Evolutionary conservation across 169 alveolate genomes (phyloP).

Genomic region (Cryptosporidium felis): DNA sequence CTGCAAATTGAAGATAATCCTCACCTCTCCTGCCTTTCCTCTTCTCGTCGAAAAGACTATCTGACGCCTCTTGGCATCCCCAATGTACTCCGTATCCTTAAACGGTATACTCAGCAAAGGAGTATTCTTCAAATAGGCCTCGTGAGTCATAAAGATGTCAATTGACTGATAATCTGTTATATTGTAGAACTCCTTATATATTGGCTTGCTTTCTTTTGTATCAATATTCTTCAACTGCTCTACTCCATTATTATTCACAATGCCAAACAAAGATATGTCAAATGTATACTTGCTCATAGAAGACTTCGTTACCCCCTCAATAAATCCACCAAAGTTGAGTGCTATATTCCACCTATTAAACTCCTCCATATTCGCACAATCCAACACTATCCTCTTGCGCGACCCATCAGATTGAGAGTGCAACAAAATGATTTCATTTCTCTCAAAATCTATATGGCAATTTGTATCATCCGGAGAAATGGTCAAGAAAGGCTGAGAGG

Average conservation of each 20-base stretch:
- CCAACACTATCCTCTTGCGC: conserved; percentile 22
- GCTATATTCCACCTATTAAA: conserved; percentile 63
- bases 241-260: conserved; percentile 5
- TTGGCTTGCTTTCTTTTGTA: conserved; percentile 42
- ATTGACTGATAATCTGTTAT: conserved; percentile 62
- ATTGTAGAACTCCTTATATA: conserved; percentile 56
- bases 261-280: conserved; percentile 40
- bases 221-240: conserved; percentile 16
- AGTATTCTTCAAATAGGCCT: conserved; percentile 1
- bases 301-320: conserved; percentile 21
- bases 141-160: conserved; percentile 20
- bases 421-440: conserved; percentile 45
- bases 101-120: conserved; percentile 58
- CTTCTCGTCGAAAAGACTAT: conserved; percentile 55
- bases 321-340: conserved; percentile 47
- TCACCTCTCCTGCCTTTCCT: conserved; percentile 69
- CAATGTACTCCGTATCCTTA: conserved; percentile 62
- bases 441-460: conserved; percentile 55
- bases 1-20: conserved; percentile 44
- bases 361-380: conserved; percentile 67
- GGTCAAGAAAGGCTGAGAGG: conserved; percentile 15
- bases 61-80: conserved; percentile 59
- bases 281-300: conserved; percentile 69
- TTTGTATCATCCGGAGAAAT: conserved; percentile 68
- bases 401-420: conserved; percentile 37